These are phyloP conservation scores for Phaeosphaeria sp. DNA, from an alignment of 2,329 filamentous ascomycete species.

Conservation along the genomic window DNA sequence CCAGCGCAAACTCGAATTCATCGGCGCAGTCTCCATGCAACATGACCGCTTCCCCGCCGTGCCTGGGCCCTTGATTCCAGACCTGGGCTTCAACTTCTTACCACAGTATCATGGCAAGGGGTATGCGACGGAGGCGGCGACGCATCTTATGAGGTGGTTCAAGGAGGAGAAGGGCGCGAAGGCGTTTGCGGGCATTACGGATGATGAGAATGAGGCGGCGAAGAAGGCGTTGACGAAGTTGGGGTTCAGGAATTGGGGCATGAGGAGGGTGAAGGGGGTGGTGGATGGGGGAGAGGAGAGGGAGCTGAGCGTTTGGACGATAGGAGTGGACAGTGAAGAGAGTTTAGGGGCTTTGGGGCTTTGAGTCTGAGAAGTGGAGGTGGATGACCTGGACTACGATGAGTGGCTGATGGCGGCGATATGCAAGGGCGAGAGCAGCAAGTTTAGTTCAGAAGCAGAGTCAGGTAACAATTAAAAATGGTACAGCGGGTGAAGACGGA, in stretches of 20 bases:
- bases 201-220: constrained; percentile 17
- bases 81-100: constrained; percentile 24
- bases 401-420: not conserved
- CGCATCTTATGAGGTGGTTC: constrained; percentile 9
- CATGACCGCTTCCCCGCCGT: constrained; percentile 13
- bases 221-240: constrained; percentile 19
- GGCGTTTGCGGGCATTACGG: constrained; percentile 15
- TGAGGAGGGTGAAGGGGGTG: constrained; percentile 12
- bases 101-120: constrained; percentile 19
- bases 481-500: not conserved
- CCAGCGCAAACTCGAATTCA: constrained; percentile 1
- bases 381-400: no score
- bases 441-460: not conserved
- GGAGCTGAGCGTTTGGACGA: constrained; percentile 15
- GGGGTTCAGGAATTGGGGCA: constrained; percentile 19
- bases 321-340: constrained; percentile 7
- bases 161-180: constrained; percentile 6
- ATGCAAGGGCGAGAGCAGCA: not conserved
- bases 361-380: no score
- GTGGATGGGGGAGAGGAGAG: constrained; percentile 3
- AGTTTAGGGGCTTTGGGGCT: constrained; percentile 10
- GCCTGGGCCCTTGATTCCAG: constrained; percentile 17
- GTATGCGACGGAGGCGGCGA: constrained; percentile 21
- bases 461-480: not conserved
- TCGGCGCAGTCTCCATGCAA: constrained; percentile 31